A percentile compares a stretch with the other conserved stretches of the same genome.
phyloP scores from a whole-genome alignment of 1,284 basidiomycete genomes.

The Thecaphora frezii region DNA sequence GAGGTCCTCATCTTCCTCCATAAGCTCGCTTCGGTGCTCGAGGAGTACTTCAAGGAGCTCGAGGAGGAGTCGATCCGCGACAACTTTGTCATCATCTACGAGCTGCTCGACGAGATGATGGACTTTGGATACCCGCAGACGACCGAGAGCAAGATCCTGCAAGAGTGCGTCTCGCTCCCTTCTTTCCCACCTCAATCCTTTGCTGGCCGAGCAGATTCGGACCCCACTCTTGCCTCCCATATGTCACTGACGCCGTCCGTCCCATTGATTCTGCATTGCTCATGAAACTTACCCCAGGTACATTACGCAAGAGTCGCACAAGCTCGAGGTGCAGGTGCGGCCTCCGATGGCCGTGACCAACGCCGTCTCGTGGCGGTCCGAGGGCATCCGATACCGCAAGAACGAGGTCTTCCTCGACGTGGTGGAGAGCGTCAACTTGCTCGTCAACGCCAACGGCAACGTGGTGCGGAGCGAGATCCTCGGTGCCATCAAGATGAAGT shows the following conservation, averaged over 20 bases:
- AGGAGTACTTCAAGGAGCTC: slow-evolving; percentile 98
- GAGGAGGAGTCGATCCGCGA: slow-evolving; percentile 99
- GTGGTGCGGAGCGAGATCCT: slow-evolving; percentile 96
- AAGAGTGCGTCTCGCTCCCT: slow-evolving; percentile 81
- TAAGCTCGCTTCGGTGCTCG: slow-evolving; percentile 73
- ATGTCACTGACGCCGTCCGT: too few species aligned
- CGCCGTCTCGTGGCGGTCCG: slow-evolving; percentile 96
- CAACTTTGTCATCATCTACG: slow-evolving; percentile 93
- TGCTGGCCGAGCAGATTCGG: too few species aligned
- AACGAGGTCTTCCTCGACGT: slow-evolving; percentile 99
- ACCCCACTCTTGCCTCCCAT: too few species aligned
- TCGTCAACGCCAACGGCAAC: slow-evolving; percentile 94
- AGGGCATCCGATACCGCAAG: slow-evolving; percentile 96
- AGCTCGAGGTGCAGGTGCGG: slow-evolving; percentile 92
- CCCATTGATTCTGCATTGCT: too few species aligned
- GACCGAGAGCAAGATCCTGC: slow-evolving; percentile 97
- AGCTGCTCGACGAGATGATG: slow-evolving; percentile 99
- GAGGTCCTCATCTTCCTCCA: slow-evolving; percentile 97
- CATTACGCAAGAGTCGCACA: slow-evolving; percentile 98
- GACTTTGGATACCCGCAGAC: slow-evolving; percentile 99
- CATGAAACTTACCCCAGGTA: slow-evolving; percentile 66
- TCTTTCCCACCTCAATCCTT: too few species aligned
- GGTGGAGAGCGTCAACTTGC: slow-evolving; percentile 92
- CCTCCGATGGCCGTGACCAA: slow-evolving; percentile 98
- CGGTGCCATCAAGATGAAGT: slow-evolving; percentile 99